These are phyloP conservation scores for Beauveria sp. DNA, from an alignment of 2,329 filamentous ascomycete genomes.

Conservation along the genomic window DNA sequence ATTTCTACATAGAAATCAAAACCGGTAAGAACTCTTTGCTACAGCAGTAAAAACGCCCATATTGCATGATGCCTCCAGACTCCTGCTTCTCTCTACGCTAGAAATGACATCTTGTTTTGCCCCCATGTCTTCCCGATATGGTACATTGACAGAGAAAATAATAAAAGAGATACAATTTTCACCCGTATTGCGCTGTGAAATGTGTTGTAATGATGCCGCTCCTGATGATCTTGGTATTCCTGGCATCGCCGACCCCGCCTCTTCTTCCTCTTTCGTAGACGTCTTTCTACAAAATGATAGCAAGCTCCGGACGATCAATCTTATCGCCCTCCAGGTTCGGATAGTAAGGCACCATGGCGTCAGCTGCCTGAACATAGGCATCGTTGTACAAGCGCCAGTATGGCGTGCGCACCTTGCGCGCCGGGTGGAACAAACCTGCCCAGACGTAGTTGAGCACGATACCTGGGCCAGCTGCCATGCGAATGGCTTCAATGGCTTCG, in stretches of 20 bases:
- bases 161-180: not conserved
- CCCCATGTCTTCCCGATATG: not conserved
- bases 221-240: not conserved
- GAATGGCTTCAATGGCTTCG: slow-evolving; percentile 92
- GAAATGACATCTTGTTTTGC: not conserved
- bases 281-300: slow-evolving; percentile 62
- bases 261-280: not conserved
- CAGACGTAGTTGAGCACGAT: slow-evolving; percentile 96
- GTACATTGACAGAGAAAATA: not conserved
- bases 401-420: slow-evolving; percentile 84
- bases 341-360: slow-evolving; percentile 95
- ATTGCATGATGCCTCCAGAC: slow-evolving; percentile 1
- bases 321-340: slow-evolving; percentile 77
- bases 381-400: slow-evolving; percentile 98
- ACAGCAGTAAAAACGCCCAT: slow-evolving; percentile 3
- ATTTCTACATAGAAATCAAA: not conserved
- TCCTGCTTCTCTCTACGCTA: not conserved
- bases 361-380: slow-evolving; percentile 86
- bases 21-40: not conserved
- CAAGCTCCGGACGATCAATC: slow-evolving; percentile 70
- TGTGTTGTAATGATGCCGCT: not conserved
- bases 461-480: slow-evolving; percentile 86
- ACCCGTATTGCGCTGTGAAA: not conserved
- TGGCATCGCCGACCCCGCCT: not conserved
- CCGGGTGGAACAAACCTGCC: slow-evolving; percentile 95